A percentile compares a stretch with the other conserved stretches of the same genome.
Evolutionary conservation across 805 yeast genomes (phyloP).

Genomic region (Blastobotrys terrestris): DNA sequence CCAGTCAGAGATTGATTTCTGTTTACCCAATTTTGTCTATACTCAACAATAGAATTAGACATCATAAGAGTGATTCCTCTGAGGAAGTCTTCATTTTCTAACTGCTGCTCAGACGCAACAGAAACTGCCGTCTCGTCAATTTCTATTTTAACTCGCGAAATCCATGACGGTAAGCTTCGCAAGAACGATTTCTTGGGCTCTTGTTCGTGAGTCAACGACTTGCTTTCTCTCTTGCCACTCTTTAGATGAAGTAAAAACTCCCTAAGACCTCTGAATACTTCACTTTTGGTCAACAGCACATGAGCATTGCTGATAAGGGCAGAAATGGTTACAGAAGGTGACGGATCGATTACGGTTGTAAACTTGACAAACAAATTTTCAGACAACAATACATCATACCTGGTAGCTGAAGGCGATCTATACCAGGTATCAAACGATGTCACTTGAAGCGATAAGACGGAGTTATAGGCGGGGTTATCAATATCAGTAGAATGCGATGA

Average conservation of each 20-base stretch:
- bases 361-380: conserved; percentile 21
- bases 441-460: conserved; percentile 22
- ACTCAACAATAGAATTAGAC: conserved; percentile 16
- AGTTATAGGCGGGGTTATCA: conserved; percentile 19
- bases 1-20: conserved; percentile 3
- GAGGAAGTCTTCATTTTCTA: conserved; percentile 8
- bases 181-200: conserved; percentile 7
- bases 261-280: conserved; percentile 29
- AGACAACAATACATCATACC: conserved; percentile 25
- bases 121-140: conserved; percentile 24
- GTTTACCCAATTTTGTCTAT: conserved; percentile 7
- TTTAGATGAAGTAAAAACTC: conserved; percentile 14
- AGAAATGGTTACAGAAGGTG: conserved; percentile 21
- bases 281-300: conserved; percentile 26
- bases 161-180: conserved; percentile 25
- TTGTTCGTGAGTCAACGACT: background rate
- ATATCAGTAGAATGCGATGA: conserved; percentile 24
- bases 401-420: conserved; percentile 22
- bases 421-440: conserved; percentile 26
- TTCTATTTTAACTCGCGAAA: conserved; percentile 24
- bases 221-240: conserved; percentile 4
- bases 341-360: conserved; percentile 26
- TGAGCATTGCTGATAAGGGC: conserved; percentile 24
- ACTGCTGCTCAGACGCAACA: conserved; percentile 16
- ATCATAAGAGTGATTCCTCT: conserved; percentile 21